These are phyloP conservation scores for Camptophora hylomeconis DNA, from an alignment of 2,329 filamentous ascomycete species.

Conservation along the genomic window DNA sequence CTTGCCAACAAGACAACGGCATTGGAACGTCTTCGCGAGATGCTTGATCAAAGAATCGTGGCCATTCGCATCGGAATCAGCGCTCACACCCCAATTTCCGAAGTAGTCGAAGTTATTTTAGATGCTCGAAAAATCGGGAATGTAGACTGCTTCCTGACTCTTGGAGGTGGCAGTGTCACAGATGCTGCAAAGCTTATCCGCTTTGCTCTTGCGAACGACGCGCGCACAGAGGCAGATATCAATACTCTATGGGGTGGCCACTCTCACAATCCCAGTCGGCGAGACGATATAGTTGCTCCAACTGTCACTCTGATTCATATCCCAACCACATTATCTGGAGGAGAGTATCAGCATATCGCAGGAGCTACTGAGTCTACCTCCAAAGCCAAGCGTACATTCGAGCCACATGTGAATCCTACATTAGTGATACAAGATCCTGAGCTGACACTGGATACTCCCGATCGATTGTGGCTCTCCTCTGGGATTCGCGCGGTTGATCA, in stretches of 20 bases:
- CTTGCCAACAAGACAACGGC: slow-evolving; percentile 34
- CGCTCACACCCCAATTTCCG: slow-evolving; percentile 41
- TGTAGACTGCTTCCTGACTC: slow-evolving; percentile 38
- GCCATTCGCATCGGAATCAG: slow-evolving; percentile 39
- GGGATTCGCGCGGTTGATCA: slow-evolving; percentile 46
- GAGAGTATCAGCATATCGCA: slow-evolving; percentile 29
- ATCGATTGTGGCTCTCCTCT: slow-evolving; percentile 43
- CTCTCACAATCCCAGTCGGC: slow-evolving; percentile 15
- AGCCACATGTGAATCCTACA: slow-evolving; percentile 28
- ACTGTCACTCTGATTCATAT: slow-evolving; percentile 25
- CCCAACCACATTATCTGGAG: slow-evolving; percentile 30
- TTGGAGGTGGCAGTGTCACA: slow-evolving; percentile 44
- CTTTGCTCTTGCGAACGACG: slow-evolving; percentile 38
- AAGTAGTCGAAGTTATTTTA: slow-evolving; percentile 35
- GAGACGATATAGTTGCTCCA: slow-evolving; percentile 16
- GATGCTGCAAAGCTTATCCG: slow-evolving; percentile 42
- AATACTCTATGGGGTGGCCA: slow-evolving; percentile 21
- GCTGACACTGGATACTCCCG: slow-evolving; percentile 38
- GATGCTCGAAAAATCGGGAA: slow-evolving; percentile 23
- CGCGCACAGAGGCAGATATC: slow-evolving; percentile 26
- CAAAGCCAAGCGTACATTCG: slow-evolving; percentile 24
- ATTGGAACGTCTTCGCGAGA: slow-evolving; percentile 30
- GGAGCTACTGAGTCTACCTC: slow-evolving; percentile 21
- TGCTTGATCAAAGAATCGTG: slow-evolving; percentile 27
- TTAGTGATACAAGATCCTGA: slow-evolving; percentile 45